Base-by-base conservation (phyloP, 202 grass and related monocot genomes). In the Zizania palustris region DNA sequence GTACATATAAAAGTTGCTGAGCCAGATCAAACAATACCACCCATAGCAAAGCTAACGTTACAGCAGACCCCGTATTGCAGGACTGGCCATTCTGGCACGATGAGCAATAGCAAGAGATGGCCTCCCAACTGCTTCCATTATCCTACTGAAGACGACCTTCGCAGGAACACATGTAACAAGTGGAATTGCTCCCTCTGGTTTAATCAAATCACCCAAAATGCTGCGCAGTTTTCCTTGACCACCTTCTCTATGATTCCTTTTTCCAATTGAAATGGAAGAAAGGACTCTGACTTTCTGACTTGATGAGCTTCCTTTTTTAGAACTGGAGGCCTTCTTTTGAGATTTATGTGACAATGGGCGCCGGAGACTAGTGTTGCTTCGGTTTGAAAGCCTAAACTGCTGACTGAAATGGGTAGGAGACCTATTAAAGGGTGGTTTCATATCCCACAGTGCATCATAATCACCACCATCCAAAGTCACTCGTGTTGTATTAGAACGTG, bases 141-240 rank as follows among this genome's bases (percentile, higher is more conserved):
- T 94, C 76, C 91, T 91, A 71, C 91, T 94, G 46, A 88, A 94
- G 57, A 85, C 91, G 51, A 94, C 82, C 74, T 90, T 94, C 60
- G 80, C 83, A 71, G 91, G 91, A 65, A 94, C 80, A 49, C 91
- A 94, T 11, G 91, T 94, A 35, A 94, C 88, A 6, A 84, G 75
- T 63, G 91, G 91, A 67, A 84, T 69, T 65, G 66, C 56, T 66
- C 76, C n/a, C 11, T 79, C 91, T 33, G 79, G 58, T 73, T 93
- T 86, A 39, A 93, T 88, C 49, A 93, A 74, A 56, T 85, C 82
- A 48, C 88, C 76, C 75, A 91, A 67, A 71, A 90, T 73, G 61
- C 69, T 72, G 59, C 55, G 75, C 39, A 20, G n/a, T 37, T 80
- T 87, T 67, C 19, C 63, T 35, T 82, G 74, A n/a, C 62, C 10